Evolutionary conservation across 2,329 filamentous ascomycete genomes (phyloP), one percentile per base, ranked within the genome.

Genomic region (Talaromyces sp.): DNA sequence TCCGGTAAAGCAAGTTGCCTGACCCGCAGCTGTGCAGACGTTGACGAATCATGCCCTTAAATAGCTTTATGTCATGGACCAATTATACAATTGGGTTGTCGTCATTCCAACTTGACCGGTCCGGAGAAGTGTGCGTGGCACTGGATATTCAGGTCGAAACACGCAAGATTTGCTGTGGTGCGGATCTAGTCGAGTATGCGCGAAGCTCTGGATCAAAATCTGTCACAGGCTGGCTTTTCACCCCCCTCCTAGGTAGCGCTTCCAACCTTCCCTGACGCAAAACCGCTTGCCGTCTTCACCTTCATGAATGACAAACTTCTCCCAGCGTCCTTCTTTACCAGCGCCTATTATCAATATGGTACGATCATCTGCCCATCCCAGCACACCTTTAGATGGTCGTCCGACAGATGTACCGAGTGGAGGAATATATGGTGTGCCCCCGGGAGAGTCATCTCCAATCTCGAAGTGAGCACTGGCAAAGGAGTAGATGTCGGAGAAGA

Each of bases 401-500:
- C 82, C 81, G 48, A 81, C 78, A 0, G 83, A 80, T 52, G 83
- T 79, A 16, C 81, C 82, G 2, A 83, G 79, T 23, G 84, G 79
- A 16, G 81, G 80, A 3, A 80, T 69, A 68, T 78, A 72, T 64
- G 78, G 69, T 63, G 79, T 72, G 48, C 73, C 68, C 3, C 69
- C 67, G 14, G 80, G 72, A 31, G 82, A 79, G 69, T 96, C 92
- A 35, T 95, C 89, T 2, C 91, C 91, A 40, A 92, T 88, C 69
- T 95, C 89, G 69, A 98, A 98, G 37, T 88, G 87, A 2, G 86
- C 84, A 44, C 88, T 91, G 3, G 91, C 84, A 69, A 93, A 93
- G 0, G 91, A 96, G 74, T 97, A 96, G 8, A 89, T 84, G 67
- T 98, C 95, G 1, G 91, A 93, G 73, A 98, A 96, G 33, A 95